A percentile compares a stretch with the other conserved stretches of the same genome.
Evolutionary conservation across 1,284 basidiomycete species (phyloP).

Genomic region (Cerioporus squamosus): DNA sequence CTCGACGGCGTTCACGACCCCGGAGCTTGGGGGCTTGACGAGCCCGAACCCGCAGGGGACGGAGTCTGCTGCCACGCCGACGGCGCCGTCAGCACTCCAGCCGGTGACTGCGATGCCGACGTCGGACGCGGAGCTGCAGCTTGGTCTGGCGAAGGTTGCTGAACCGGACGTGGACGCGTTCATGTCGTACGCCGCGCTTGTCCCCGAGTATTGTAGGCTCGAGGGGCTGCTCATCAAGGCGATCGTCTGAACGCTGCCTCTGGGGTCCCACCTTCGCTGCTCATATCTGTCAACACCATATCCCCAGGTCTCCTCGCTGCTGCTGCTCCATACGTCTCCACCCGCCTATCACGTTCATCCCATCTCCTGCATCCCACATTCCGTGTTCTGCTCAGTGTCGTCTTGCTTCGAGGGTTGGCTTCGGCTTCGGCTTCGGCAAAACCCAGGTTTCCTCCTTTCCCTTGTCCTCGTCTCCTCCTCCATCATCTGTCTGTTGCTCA

Average conservation of each 20-base stretch:
- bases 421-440: conserved; percentile 4
- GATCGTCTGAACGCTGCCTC: conserved; percentile 43
- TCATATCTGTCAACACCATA: neutral
- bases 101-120: conserved; percentile 74
- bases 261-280: neutral
- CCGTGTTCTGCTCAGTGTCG: neutral
- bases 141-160: conserved; percentile 79
- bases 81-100: conserved; percentile 56
- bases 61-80: conserved; percentile 21
- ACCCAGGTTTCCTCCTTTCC: neutral
- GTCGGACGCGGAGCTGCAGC: conserved; percentile 68
- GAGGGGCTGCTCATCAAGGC: conserved; percentile 76
- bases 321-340: no score
- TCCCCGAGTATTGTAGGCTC: conserved; percentile 79
- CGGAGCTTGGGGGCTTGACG: conserved; percentile 50
- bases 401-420: neutral
- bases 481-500: conserved; percentile 14
- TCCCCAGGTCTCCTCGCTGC: neutral
- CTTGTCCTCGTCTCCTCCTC: neutral
- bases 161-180: conserved; percentile 83
- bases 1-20: conserved; percentile 67
- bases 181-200: conserved; percentile 80
- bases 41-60: conserved; percentile 29
- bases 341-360: neutral
- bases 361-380: neutral